phyloP scores from a whole-genome alignment of 2,329 filamentous ascomycete genomes.

The Penicillium sp. region DNA sequence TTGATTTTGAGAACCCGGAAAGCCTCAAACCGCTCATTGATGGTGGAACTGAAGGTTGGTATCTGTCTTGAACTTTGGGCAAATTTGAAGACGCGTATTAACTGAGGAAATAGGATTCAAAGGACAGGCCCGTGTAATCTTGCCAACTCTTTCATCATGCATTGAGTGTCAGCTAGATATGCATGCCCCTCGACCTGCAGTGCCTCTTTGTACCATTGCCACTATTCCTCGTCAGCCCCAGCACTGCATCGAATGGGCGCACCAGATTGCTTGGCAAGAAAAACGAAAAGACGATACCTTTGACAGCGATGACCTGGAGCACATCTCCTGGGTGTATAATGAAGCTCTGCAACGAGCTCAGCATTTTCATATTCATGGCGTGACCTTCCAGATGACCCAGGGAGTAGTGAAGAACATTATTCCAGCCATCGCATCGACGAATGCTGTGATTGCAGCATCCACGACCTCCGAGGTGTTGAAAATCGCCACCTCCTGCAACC shows the following conservation, averaged over 20 bases:
- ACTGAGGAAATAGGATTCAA: constrained; percentile 70
- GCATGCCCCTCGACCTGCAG: constrained; percentile 95
- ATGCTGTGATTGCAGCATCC: constrained; percentile 90
- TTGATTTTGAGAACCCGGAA: constrained; percentile 79
- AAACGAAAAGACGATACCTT: constrained; percentile 79
- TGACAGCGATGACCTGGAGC: constrained; percentile 94
- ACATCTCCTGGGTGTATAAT: constrained; percentile 94
- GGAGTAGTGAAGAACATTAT: constrained; percentile 99
- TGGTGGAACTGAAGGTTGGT: constrained; percentile 81
- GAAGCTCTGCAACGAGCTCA: constrained; percentile 77
- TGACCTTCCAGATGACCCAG: constrained; percentile 94
- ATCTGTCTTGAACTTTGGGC: neutral
- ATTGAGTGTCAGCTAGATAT: constrained; percentile 99
- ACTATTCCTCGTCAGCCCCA: constrained; percentile 96
- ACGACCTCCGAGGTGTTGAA: constrained; percentile 98
- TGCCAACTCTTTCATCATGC: constrained; percentile 90
- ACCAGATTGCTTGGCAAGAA: constrained; percentile 95
- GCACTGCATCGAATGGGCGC: constrained; percentile 98
- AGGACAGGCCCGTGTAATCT: constrained; percentile 87
- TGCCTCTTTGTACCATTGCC: constrained; percentile 93
- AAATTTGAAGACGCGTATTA: neutral
- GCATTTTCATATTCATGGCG: constrained; percentile 87
- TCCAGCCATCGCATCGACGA: constrained; percentile 94
- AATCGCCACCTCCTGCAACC: constrained; percentile 79
- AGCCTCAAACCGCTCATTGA: constrained; percentile 92